A percentile compares a stretch with the other conserved stretches of the same genome.
phyloP scores from a whole-genome alignment of 2,329 filamentous ascomycete genomes.

The Podosphaera fusca region DNA sequence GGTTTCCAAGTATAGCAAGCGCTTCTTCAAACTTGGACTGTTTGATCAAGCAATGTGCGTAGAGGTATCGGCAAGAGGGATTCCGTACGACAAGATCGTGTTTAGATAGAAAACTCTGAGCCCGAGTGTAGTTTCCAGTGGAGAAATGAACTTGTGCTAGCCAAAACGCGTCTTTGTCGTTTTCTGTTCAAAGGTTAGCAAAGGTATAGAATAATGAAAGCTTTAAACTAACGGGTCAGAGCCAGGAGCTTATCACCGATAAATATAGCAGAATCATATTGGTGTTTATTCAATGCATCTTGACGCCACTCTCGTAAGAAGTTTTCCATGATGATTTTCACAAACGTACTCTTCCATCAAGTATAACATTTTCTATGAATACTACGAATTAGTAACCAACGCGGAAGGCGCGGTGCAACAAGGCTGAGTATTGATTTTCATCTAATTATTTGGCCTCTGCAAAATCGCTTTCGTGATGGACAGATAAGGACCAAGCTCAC shows the following conservation, averaged over 20 bases:
- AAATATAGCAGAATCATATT: constrained; percentile 91
- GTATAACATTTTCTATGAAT: too few species aligned
- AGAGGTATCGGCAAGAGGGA: constrained; percentile 74
- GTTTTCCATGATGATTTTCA: constrained; percentile 47
- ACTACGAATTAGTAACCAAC: too few species aligned
- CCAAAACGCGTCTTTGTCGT: constrained; percentile 88
- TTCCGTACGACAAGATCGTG: constrained; percentile 65
- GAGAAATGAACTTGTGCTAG: constrained; percentile 96
- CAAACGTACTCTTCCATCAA: too few species aligned
- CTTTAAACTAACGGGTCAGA: constrained; percentile 47
- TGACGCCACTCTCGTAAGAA: constrained; percentile 88
- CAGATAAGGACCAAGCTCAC: too few species aligned
- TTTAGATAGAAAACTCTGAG: constrained; percentile 63
- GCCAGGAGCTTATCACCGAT: constrained; percentile 93
- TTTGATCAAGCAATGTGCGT: constrained; percentile 83
- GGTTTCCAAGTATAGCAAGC: constrained; percentile 64
- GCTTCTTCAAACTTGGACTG: constrained; percentile 81
- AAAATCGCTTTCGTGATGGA: too few species aligned
- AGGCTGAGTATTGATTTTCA: too few species aligned
- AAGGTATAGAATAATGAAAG: background rate
- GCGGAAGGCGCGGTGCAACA: too few species aligned
- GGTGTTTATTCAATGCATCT: constrained; percentile 84
- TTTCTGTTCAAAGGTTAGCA: constrained; percentile 31
- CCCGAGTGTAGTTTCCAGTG: constrained; percentile 82
- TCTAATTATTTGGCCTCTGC: too few species aligned